A percentile compares a stretch with the other conserved stretches of the same genome.
Evolutionary conservation across 495 filamentous ascomycete genomes (phyloP).

Genomic region (Trichoderma erinaceum): DNA sequence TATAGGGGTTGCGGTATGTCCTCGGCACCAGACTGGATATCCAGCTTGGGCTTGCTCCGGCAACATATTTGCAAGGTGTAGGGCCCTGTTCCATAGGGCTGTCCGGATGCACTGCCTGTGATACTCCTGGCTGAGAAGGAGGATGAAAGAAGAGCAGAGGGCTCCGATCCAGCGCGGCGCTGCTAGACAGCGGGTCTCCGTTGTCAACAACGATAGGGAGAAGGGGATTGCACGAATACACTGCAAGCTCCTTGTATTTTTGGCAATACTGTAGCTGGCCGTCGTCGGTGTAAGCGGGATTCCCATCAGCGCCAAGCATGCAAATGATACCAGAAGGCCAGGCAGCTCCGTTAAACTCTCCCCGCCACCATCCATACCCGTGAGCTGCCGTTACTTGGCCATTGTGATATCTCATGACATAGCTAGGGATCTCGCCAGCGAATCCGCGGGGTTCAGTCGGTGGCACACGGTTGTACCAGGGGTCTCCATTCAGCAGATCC

Average conservation of each 20-base stretch:
- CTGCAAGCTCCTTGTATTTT: constrained; percentile 19
- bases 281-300: background rate
- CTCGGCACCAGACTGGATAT: constrained; percentile 30
- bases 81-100: background rate
- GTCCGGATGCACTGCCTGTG: constrained; percentile 13
- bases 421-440: constrained; percentile 16
- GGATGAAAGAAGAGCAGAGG: constrained; percentile 23
- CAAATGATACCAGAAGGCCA: constrained; percentile 20
- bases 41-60: constrained; percentile 25
- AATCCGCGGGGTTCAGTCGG: constrained; percentile 20
- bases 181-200: constrained; percentile 22
- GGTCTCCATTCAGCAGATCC: constrained; percentile 9
- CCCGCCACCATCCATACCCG: constrained; percentile 21
- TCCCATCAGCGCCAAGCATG: background rate
- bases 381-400: constrained; percentile 21
- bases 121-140: constrained; percentile 15
- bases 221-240: constrained; percentile 31
- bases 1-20: constrained; percentile 21
- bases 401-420: constrained; percentile 27
- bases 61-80: constrained; percentile 18
- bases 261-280: background rate
- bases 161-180: constrained; percentile 23
- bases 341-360: background rate
- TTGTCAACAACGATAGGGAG: constrained; percentile 27
- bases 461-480: constrained; percentile 27